Base-by-base conservation (phyloP, 1,284 basidiomycete genomes). In the Leccinum solheimii region DNA sequence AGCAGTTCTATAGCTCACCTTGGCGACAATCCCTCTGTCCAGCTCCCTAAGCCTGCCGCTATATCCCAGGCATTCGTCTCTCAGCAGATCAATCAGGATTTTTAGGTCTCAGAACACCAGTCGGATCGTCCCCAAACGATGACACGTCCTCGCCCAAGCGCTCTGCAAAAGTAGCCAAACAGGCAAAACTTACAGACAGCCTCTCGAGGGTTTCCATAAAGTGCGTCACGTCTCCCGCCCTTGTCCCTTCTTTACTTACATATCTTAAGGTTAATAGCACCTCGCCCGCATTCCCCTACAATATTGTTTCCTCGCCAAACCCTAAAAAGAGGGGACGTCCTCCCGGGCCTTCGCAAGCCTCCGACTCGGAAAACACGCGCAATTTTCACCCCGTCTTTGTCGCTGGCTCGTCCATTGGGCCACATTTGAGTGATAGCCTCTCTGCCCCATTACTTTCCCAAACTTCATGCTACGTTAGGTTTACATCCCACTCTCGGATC, bases 401-500 rank as follows among this genome's bases (percentile, higher is more conserved):
- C 40, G 1, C 32, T 74, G 14, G 21, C 40, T 34, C 75, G 72
- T 34, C 75, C 74, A 14, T 65, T 68, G 76, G 54, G 66, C 64
- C 21, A 86, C 85, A 1, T 72, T 86, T 43, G 86, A 38, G 36
- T 14, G 14, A 86, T 68, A 85, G 83, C 63, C 72, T 86, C 21
- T 83, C 85, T n/a, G 78, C 80, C 0, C 81, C 62, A 64, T 79
- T 64, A 70, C 80, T 48, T 79, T 78, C 69, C 72, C 75, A 43
- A 79, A 78, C 54, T 68, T 87, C 27, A 83, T 84, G 56, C 77
- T 84, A 6, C 85, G 85, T 21, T 81, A 86, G 67, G 76, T 80
- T 53, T 80, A 84, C 54, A 76, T 86, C 58, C 80, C 77, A 65
- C 76, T 86, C 49, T 86, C 87, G 3, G 78, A 80, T 11, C 83